A percentile compares a stretch with the other conserved stretches of the same genome.
Evolutionary conservation across 805 yeast species (phyloP).

Genomic region (Candida yuanshanica): DNA sequence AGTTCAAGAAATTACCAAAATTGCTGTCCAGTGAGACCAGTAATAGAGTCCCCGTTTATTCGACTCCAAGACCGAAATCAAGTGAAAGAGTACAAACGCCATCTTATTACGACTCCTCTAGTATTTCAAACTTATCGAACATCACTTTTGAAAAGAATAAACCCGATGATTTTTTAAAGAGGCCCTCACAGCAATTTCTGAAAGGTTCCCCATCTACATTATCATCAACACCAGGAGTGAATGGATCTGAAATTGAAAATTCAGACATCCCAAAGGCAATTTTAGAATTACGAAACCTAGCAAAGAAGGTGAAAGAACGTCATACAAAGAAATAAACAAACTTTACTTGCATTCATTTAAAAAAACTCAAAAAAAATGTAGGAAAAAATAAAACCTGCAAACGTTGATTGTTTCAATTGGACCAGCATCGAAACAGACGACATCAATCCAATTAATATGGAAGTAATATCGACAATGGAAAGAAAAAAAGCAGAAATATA

Average conservation of each 20-base stretch:
- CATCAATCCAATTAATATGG: too few species aligned
- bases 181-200: neutral
- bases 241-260: neutral
- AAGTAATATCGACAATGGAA: too few species aligned
- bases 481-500: too few species aligned
- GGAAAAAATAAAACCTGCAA: neutral
- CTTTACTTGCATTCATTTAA: neutral
- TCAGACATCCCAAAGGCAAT: slow-evolving; percentile 18
- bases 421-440: neutral
- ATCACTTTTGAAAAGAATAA: slow-evolving; percentile 21
- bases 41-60: slow-evolving; percentile 17
- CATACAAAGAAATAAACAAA: slow-evolving; percentile 11
- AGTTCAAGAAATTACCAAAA: slow-evolving; percentile 15
- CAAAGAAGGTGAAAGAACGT: slow-evolving; percentile 19
- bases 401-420: neutral
- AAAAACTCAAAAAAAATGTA: neutral
- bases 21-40: slow-evolving; percentile 12
- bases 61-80: slow-evolving; percentile 26
- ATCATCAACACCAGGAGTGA: neutral
- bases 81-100: slow-evolving; percentile 25
- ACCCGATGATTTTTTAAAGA: neutral
- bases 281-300: slow-evolving; percentile 18
- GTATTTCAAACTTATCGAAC: slow-evolving; percentile 21
- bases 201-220: neutral
- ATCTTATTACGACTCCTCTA: slow-evolving; percentile 20